phyloP scores from a whole-genome alignment of 1,284 basidiomycete species.

The Apiotrichum gracile region DNA sequence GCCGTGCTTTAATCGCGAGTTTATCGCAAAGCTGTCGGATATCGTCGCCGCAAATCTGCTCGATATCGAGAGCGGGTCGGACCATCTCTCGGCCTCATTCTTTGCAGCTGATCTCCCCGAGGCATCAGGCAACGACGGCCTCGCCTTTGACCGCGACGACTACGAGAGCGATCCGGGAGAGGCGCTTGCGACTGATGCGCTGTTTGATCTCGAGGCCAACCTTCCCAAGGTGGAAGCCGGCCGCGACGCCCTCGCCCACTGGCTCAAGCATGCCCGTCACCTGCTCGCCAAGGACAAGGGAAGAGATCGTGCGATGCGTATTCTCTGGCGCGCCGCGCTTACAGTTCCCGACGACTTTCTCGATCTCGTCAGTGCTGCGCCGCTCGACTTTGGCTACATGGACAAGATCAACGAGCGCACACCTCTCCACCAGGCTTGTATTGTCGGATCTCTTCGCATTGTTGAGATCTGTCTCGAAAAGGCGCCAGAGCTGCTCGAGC shows the following conservation, averaged over 20 bases:
- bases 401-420: constrained; percentile 97
- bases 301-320: constrained; percentile 56
- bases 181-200: constrained; percentile 57
- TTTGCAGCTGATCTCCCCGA: constrained; percentile 46
- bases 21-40: constrained; percentile 92
- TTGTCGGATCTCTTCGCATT: constrained; percentile 73
- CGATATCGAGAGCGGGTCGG: constrained; percentile 75
- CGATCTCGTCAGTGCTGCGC: constrained; percentile 69
- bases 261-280: constrained; percentile 57
- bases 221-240: constrained; percentile 64
- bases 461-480: constrained; percentile 75
- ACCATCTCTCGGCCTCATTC: constrained; percentile 58
- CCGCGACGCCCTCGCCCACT: constrained; percentile 58
- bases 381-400: constrained; percentile 84
- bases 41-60: constrained; percentile 89
- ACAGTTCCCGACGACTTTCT: constrained; percentile 67
- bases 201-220: constrained; percentile 80
- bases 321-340: constrained; percentile 84
- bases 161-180: constrained; percentile 45
- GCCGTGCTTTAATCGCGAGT: constrained; percentile 95
- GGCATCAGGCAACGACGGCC: constrained; percentile 41
- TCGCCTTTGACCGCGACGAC: constrained; percentile 64
- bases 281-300: constrained; percentile 40
- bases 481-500: constrained; percentile 28
- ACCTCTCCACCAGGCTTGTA: constrained; percentile 89